phyloP scores from a whole-genome alignment of 306 rosid genomes.

The Quercus berberidifolia region DNA sequence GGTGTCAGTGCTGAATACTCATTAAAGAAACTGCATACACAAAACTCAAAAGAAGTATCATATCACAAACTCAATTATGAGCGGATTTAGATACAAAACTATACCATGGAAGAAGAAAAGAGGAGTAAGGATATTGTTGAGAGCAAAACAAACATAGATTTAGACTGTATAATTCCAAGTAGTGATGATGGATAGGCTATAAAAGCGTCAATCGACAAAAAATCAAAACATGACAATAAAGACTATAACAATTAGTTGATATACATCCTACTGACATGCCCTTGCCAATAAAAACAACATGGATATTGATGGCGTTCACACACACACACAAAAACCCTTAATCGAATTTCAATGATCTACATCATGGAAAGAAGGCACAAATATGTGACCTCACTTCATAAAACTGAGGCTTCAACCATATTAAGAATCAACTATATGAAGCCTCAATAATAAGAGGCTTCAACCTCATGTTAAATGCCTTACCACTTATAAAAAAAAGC shows the following conservation, averaged over 20 bases:
- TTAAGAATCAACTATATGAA: neutral
- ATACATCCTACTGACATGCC: no score
- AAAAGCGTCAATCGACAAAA: neutral
- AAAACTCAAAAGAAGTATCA: constrained; percentile 4
- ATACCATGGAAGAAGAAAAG: no score
- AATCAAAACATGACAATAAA: neutral
- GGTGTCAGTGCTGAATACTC: constrained; percentile 89
- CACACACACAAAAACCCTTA: no score
- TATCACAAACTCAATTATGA: constrained; percentile 1
- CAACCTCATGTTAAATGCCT: no score
- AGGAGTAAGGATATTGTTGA: neutral
- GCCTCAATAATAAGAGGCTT: neutral
- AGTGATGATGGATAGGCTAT: neutral
- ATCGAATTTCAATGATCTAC: neutral
- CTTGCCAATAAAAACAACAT: no score
- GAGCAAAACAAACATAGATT: neutral
- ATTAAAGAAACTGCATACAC: constrained; percentile 68
- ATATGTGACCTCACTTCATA: neutral
- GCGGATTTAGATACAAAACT: neutral
- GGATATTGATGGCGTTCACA: no score
- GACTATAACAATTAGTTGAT: no score
- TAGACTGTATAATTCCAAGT: neutral
- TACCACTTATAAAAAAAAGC: no score
- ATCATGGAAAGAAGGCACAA: neutral
- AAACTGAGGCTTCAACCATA: neutral